A percentile compares a stretch with the other conserved stretches of the same genome.
phyloP scores from a whole-genome alignment of 176 grass and related monocot species.

The Oryza glumipatula region DNA sequence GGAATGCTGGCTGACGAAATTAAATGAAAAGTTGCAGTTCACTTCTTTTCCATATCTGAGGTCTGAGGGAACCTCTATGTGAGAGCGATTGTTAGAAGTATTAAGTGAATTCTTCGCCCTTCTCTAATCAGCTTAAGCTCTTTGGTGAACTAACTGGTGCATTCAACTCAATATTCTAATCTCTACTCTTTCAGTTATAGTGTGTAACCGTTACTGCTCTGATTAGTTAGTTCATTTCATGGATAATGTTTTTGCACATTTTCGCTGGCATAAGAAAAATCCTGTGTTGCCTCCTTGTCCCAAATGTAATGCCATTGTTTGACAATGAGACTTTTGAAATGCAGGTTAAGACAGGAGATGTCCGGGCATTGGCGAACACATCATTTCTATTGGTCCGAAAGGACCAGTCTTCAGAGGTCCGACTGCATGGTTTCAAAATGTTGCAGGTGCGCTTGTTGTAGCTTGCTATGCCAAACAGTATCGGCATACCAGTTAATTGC shows the following conservation, averaged over 20 bases:
- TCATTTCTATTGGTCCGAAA: constrained; percentile 87
- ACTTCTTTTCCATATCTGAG: not conserved
- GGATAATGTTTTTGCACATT: constrained; percentile 4
- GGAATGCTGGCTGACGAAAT: not conserved
- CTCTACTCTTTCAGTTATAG: constrained; percentile 13
- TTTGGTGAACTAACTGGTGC: not conserved
- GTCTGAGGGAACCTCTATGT: not conserved
- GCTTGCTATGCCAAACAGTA: constrained; percentile 4
- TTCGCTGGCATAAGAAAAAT: not conserved
- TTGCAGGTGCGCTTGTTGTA: constrained; percentile 71
- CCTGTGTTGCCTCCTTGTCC: constrained; percentile 12
- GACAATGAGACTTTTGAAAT: constrained; percentile 5
- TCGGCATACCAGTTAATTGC: not conserved
- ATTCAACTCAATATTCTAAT: not conserved
- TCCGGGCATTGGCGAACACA: constrained; percentile 69
- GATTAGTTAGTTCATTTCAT: not conserved
- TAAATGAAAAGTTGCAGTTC: not conserved
- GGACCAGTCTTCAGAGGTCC: constrained; percentile 80
- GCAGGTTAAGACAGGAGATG: constrained; percentile 85
- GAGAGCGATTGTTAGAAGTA: not conserved
- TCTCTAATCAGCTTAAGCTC: not conserved
- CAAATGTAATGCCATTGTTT: constrained; percentile 14
- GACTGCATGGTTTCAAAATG: constrained; percentile 96
- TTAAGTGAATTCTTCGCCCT: not conserved
- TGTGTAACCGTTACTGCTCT: constrained; percentile 3